Evolutionary conservation across 2,329 filamentous ascomycete species (phyloP), one percentile per base, ranked within the genome.

Genomic region (Arthroderma sp.): DNA sequence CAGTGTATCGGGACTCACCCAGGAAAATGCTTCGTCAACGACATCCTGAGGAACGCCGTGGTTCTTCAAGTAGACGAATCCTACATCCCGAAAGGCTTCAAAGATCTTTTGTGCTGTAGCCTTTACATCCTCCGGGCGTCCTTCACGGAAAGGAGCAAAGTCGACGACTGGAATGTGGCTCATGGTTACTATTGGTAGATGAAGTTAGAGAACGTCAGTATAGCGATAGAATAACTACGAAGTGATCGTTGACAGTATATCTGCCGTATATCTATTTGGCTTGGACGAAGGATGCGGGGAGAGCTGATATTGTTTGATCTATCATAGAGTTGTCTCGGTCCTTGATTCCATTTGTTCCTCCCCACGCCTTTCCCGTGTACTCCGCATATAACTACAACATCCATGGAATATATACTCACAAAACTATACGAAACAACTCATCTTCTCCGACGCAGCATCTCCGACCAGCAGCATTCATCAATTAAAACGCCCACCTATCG

Each of bases 31-130:
- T 58, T 74, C 66, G 25, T 72, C 67, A 2, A 79, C 64, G 11
- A 71, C 62, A 4, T 66, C 60, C 9, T 67, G 64, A 2, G 69
- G 58, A 1, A 79, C 64, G n/a, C 72, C 73, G 63, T 79, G 76
- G 59, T 77, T 77, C 58, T 72, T 65, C 56, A 79, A 74, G 55
- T 75, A 77, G 0, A 76, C 73, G 59, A 77, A 78, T 2, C 75
- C 76, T n/a, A 77, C 71, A 31, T 70, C 65, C 54, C 70, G 71
- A 59, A 70, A 76, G 23, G 74, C 74, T 35, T 70, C 62, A 15
- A 73, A 70, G 4, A 78, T 67, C 8, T 73, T 64, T 57, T 71
- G 66, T 0, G 73, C 74, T 1, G 71, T 64, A 35, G 58, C 63
- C 56, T 65, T 64, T 23, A 68, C 69, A 55, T 68, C 62, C 2